Conservation (phyloP, 495 filamentous ascomycete species). For the Cudoniella acicularis region DNA sequence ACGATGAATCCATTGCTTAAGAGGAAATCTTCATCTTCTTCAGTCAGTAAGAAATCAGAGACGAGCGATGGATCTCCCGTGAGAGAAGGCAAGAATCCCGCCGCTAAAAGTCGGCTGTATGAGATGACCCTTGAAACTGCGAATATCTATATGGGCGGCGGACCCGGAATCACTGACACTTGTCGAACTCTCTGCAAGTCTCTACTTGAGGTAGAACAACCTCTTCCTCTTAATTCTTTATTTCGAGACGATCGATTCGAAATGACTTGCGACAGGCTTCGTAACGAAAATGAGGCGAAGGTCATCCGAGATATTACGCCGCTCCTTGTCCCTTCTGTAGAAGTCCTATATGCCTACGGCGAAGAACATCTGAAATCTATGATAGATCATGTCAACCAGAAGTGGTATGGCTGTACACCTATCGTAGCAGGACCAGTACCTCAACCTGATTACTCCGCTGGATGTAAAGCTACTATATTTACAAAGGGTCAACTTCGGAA, state of each 20-base stretch:
- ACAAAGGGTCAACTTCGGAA: conserved; percentile 37
- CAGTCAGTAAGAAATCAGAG: conserved; percentile 10
- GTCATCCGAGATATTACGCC: conserved; percentile 36
- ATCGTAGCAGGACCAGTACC: conserved; percentile 30
- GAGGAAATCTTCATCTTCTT: conserved; percentile 5
- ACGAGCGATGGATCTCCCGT: conserved; percentile 1
- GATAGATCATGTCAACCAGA: conserved; percentile 39
- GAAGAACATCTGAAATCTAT: conserved; percentile 29
- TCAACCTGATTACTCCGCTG: conserved; percentile 42
- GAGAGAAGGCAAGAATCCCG: conserved; percentile 7
- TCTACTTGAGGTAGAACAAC: conserved; percentile 30
- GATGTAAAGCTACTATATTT: conserved; percentile 38
- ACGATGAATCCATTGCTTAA: conserved; percentile 5
- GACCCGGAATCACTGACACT: conserved; percentile 25
- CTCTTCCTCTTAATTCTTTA: conserved; percentile 30
- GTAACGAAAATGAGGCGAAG: conserved; percentile 34
- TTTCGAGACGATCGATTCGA: conserved; percentile 34
- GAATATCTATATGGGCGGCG: conserved; percentile 15
- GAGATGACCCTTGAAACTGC: conserved; percentile 7
- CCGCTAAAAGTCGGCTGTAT: conserved; percentile 5
- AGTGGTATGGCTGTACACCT: conserved; percentile 35
- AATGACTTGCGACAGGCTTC: conserved; percentile 27
- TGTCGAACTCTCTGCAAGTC: conserved; percentile 25
- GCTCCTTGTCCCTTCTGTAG: conserved; percentile 36
- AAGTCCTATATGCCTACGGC: conserved; percentile 30